Conservation (phyloP, 2,329 filamentous ascomycete species). For the Xylaria polymorpha region DNA sequence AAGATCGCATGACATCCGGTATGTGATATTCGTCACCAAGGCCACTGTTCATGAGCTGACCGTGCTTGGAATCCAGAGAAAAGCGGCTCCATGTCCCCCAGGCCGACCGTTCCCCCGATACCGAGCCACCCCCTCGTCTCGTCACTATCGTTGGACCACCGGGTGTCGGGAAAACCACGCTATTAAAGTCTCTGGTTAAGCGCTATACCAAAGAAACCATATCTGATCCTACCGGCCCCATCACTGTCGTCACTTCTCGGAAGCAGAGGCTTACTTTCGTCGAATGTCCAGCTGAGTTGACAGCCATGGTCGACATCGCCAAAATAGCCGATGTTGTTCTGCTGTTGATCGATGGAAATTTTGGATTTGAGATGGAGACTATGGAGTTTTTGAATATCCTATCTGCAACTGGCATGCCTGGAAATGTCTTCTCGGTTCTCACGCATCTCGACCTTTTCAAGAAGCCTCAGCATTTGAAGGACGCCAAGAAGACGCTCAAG, state of each 20-base stretch:
- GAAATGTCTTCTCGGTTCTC: conserved; percentile 96
- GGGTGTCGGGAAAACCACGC: conserved; percentile 93
- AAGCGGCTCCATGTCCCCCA: conserved; percentile 96
- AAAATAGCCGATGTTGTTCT: conserved; percentile 98
- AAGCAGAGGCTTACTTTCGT: conserved; percentile 93
- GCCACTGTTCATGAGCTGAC: background rate
- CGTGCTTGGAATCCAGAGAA: conserved; percentile 74
- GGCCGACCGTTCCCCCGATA: conserved; percentile 91
- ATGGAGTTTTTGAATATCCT: conserved; percentile 99
- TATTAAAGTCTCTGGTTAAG: conserved; percentile 88
- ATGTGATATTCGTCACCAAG: background rate
- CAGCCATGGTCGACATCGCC: conserved; percentile 95
- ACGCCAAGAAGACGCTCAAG: conserved; percentile 96
- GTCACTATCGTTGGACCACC: conserved; percentile 95
- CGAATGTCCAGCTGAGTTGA: conserved; percentile 96
- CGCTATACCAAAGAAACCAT: conserved; percentile 86
- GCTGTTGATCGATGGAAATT: conserved; percentile 98
- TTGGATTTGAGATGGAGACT: conserved; percentile 99
- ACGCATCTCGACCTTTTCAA: conserved; percentile 96
- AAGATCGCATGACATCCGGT: conserved; percentile 55
- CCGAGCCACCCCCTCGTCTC: conserved; percentile 88
- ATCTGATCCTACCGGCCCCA: conserved; percentile 86
- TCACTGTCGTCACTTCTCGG: conserved; percentile 97
- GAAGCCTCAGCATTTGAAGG: conserved; percentile 84
- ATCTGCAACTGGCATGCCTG: conserved; percentile 95